A percentile compares a stretch with the other conserved stretches of the same genome.
Evolutionary conservation across 495 filamentous ascomycete species (phyloP).

Genomic region (Daldinia childiae): DNA sequence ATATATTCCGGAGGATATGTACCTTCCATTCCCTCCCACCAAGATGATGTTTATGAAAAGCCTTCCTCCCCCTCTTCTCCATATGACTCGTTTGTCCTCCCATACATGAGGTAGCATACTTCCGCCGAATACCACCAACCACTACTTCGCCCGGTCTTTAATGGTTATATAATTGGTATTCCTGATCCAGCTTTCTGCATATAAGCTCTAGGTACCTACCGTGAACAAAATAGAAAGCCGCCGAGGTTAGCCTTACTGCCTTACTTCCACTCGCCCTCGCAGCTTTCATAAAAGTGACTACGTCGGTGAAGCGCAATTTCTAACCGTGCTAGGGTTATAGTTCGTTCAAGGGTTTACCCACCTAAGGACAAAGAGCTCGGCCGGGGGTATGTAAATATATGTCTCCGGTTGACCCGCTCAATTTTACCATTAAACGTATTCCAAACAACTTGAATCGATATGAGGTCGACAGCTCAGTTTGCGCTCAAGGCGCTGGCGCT

Average conservation of each 20-base stretch:
- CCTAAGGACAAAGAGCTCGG: constrained; percentile 1
- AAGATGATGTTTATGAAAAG: constrained; percentile 30
- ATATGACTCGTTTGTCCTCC: constrained; percentile 6
- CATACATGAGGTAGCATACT: constrained; percentile 26
- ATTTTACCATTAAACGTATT: constrained; percentile 11
- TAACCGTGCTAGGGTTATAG: constrained; percentile 1
- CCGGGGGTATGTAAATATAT: constrained; percentile 23
- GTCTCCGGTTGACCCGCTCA: constrained; percentile 4
- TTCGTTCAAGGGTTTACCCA: constrained; percentile 6
- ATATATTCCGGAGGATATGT: constrained; percentile 24
- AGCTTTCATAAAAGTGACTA: constrained; percentile 16
- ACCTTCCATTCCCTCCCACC: constrained; percentile 18
- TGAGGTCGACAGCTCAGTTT: constrained; percentile 35
- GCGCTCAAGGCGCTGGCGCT: constrained; percentile 43
- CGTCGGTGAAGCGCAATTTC: constrained; percentile 9
- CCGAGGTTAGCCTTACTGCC: constrained; percentile 13
- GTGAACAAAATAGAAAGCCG: constrained; percentile 14
- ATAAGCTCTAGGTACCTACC: constrained; percentile 4
- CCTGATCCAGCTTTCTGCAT: constrained; percentile 5
- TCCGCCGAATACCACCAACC: constrained; percentile 12
- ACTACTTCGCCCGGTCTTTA: constrained; percentile 14
- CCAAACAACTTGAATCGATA: constrained; percentile 21
- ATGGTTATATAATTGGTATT: constrained; percentile 1
- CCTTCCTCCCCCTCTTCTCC: constrained; percentile 3
- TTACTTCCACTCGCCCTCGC: not conserved